Evolutionary conservation across 768 basidiomycete species (phyloP).

Genomic region (Cystofilobasidium capitatum): DNA sequence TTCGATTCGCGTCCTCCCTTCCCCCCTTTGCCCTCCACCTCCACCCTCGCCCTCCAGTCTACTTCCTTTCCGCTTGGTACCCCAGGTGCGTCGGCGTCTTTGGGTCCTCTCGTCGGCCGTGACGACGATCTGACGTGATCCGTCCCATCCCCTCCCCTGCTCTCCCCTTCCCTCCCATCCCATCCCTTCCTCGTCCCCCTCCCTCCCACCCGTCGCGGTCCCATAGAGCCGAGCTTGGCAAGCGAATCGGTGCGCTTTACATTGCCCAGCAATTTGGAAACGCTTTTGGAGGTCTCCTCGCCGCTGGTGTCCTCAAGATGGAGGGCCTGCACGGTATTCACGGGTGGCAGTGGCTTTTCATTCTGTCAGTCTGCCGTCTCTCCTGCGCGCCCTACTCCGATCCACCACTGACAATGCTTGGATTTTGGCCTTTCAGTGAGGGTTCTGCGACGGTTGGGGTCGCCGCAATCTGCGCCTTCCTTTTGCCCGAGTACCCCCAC

Average conservation of each 20-base stretch:
- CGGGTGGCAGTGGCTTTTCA: slow-evolving; percentile 10
- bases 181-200: not conserved
- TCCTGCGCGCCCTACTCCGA: not conserved
- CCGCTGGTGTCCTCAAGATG: slow-evolving; percentile 12
- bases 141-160: too few relatives aligned
- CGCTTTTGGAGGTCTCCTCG: slow-evolving; percentile 16
- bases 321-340: slow-evolving; percentile 18
- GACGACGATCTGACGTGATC: too few relatives aligned
- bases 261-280: slow-evolving; percentile 18
- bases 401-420: not conserved
- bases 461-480: slow-evolving; percentile 11
- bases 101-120: too few relatives aligned
- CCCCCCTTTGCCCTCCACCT: too few relatives aligned
- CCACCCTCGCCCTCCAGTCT: too few relatives aligned
- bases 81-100: too few relatives aligned
- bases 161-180: too few relatives aligned
- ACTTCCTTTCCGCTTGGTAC: too few relatives aligned
- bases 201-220: slow-evolving; percentile 25
- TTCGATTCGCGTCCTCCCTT: too few relatives aligned
- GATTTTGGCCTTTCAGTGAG: not conserved
- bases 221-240: slow-evolving; percentile 32
- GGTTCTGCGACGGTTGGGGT: slow-evolving; percentile 23
- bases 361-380: not conserved
- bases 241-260: slow-evolving; percentile 24
- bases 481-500: slow-evolving; percentile 31